These are phyloP conservation scores for Canavalia gladiata DNA, from an alignment of 306 rosid species.

Conservation along the genomic window DNA sequence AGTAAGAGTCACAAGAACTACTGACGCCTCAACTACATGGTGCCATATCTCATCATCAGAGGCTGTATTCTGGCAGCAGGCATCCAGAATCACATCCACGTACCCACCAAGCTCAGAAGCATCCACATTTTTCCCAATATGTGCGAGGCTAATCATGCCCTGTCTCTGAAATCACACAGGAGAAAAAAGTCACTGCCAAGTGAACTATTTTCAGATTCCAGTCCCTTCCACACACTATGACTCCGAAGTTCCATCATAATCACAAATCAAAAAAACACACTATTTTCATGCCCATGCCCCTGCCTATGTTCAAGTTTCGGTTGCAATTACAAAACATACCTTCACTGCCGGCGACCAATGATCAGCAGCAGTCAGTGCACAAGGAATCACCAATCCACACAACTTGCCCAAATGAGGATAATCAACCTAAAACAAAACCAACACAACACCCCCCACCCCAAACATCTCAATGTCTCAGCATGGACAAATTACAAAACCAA, in stretches of 20 bases:
- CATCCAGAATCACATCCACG: constrained; percentile 90
- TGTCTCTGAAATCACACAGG: constrained; percentile 70
- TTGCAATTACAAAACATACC: constrained; percentile 59
- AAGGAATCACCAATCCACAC: constrained; percentile 82
- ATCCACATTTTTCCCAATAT: constrained; percentile 73
- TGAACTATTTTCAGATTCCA: constrained; percentile 12
- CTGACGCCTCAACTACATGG: constrained; percentile 80
- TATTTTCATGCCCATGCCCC: not conserved
- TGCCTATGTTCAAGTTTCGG: constrained; percentile 16
- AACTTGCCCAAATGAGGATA: constrained; percentile 81
- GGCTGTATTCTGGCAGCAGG: constrained; percentile 94
- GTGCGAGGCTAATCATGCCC: constrained; percentile 76
- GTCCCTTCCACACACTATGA: constrained; percentile 20
- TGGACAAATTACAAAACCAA: constrained; percentile 27
- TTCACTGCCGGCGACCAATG: constrained; percentile 96
- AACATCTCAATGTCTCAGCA: constrained; percentile 37
- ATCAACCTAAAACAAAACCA: constrained; percentile 65
- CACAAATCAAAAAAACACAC: constrained; percentile 33
- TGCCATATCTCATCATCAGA: constrained; percentile 86
- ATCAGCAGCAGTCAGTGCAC: constrained; percentile 85
- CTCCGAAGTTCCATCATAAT: not conserved
- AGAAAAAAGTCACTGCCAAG: not conserved
- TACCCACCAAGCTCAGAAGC: constrained; percentile 71
- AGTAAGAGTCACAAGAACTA: constrained; percentile 67
- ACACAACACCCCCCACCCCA: not conserved